Evolutionary conservation across 2,329 filamentous ascomycete species (phyloP).

Genomic region (Colletotrichum limetticola): DNA sequence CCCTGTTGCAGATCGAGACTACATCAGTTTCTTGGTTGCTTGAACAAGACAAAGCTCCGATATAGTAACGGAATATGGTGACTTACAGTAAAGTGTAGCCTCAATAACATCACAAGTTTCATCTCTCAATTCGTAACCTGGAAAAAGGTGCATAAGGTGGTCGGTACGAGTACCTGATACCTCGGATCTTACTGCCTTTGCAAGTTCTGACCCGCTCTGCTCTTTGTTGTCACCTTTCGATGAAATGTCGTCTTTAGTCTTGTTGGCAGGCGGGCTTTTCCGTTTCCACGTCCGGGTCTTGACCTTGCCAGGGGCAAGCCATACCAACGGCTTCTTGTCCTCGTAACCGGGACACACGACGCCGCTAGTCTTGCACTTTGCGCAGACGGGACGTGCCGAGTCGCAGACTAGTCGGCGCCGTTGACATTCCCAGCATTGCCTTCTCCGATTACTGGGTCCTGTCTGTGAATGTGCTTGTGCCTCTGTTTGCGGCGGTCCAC

Average conservation of each 20-base stretch:
- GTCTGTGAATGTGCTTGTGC: neutral
- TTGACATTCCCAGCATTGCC: constrained; percentile 55
- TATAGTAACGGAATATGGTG: neutral
- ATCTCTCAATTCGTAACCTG: constrained; percentile 3
- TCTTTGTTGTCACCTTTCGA: neutral
- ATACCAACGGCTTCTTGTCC: constrained; percentile 49
- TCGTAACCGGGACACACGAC: constrained; percentile 52
- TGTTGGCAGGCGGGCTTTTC: constrained; percentile 6
- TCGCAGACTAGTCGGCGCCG: constrained; percentile 52
- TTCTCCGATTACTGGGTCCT: neutral
- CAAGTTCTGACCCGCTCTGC: neutral
- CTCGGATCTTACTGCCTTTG: neutral
- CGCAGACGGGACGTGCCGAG: constrained; percentile 48
- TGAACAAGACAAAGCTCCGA: neutral
- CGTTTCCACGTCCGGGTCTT: constrained; percentile 37
- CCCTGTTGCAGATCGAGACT: neutral
- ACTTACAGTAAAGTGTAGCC: constrained; percentile 33
- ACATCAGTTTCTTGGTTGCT: neutral
- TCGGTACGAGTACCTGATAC: neutral
- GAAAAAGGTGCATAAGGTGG: constrained; percentile 1
- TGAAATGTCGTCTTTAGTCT: neutral
- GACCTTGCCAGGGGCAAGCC: constrained; percentile 42
- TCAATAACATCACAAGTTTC: constrained; percentile 27
- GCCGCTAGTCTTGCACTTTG: constrained; percentile 45
- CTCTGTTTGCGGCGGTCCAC: neutral